phyloP scores from a whole-genome alignment of 192 early-diverging fungal species.

The Coemansia interrupta region DNA sequence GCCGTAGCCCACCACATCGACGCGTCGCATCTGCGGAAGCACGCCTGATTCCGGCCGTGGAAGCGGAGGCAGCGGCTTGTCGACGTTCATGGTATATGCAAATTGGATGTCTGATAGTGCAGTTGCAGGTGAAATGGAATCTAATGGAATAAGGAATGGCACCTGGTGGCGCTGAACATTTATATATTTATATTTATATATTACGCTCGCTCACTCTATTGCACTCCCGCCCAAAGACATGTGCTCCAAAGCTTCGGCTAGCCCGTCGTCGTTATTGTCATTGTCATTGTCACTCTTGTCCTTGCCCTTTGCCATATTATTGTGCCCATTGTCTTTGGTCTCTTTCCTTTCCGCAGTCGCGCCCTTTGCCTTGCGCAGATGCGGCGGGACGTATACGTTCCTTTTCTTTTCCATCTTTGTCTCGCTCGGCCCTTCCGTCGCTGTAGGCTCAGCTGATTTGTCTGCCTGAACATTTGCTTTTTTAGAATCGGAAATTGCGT shows the following conservation, averaged over 20 bases:
- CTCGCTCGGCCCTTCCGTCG: background rate
- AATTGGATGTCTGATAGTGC: background rate
- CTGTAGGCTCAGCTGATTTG: too few species aligned
- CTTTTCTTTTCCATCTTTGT: background rate
- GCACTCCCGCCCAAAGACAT: conserved; percentile 1
- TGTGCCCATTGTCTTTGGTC: background rate
- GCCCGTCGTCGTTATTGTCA: background rate
- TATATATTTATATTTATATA: background rate
- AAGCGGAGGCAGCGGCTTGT: conserved; percentile 14
- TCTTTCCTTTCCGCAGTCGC: background rate
- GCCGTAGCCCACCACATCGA: too few species aligned
- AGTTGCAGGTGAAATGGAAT: background rate
- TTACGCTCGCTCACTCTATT: background rate
- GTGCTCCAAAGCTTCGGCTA: conserved; percentile 2
- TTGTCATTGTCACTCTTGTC: background rate
- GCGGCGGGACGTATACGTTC: conserved; percentile 3
- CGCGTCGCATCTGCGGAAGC: too few species aligned
- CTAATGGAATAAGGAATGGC: background rate
- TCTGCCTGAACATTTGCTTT: too few species aligned
- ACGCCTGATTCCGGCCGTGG: background rate
- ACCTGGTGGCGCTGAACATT: too few species aligned
- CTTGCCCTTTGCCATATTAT: background rate
- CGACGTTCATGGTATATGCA: conserved; percentile 1
- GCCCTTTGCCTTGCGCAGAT: background rate
- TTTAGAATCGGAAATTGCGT: background rate